Conservation (phyloP, 805 yeast genomes). For the Lachancea mirantina region DNA sequence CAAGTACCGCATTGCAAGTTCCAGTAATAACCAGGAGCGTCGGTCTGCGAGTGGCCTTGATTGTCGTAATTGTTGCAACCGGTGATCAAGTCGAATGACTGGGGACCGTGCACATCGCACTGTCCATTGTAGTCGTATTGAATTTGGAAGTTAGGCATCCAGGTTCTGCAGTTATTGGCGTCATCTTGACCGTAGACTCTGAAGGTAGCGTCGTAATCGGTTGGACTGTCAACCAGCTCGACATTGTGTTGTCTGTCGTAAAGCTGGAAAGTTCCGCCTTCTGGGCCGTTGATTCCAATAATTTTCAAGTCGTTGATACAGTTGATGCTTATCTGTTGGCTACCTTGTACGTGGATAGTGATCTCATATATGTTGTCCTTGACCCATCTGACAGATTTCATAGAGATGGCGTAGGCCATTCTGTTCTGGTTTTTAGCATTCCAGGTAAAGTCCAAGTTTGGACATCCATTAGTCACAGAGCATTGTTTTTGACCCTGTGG, state of each 20-base stretch:
- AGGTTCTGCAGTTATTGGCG: constrained; percentile 9
- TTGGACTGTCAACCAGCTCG: constrained; percentile 17
- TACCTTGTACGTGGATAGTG: constrained; percentile 14
- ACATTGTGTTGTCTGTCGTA: constrained; percentile 22
- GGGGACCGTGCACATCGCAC: constrained; percentile 16
- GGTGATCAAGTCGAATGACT: constrained; percentile 21
- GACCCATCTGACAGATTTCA: constrained; percentile 12
- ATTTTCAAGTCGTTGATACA: constrained; percentile 19
- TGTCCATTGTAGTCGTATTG: constrained; percentile 29
- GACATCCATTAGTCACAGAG: constrained; percentile 13
- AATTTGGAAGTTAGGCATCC: constrained; percentile 27
- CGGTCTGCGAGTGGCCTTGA: constrained; percentile 24
- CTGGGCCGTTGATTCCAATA: constrained; percentile 27
- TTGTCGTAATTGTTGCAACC: constrained; percentile 24
- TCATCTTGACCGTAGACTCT: constrained; percentile 18
- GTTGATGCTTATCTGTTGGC: constrained; percentile 10
- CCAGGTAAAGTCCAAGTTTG: constrained; percentile 14
- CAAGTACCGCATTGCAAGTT: constrained; percentile 3
- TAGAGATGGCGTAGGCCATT: constrained; percentile 14
- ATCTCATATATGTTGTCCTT: constrained; percentile 12
- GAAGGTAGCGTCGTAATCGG: constrained; percentile 25
- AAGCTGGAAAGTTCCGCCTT: constrained; percentile 16
- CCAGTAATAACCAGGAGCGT: constrained; percentile 26
- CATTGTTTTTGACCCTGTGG: constrained; percentile 2
- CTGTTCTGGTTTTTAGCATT: constrained; percentile 8